Evolutionary conservation across 495 filamentous ascomycete species (phyloP), one percentile per base, ranked within the genome.

Genomic region (Penicillium turbatum): DNA sequence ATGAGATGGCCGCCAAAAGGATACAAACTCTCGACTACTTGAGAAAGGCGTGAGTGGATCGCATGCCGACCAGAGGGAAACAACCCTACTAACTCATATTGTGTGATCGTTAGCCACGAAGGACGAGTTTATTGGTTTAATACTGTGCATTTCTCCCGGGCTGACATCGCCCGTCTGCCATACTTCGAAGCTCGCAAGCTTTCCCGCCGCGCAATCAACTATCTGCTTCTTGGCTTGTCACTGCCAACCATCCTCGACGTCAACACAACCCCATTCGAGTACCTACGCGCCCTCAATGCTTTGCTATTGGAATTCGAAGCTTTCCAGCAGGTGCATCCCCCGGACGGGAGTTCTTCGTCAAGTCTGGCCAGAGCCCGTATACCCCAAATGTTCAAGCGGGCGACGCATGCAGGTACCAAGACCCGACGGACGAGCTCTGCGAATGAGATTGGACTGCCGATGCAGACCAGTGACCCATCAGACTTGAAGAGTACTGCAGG

Each of bases 51-150:
- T 95, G 71, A 70, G 87, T 80, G 42, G 7, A 38, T 36, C 6
- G 41, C 41, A 40, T 19, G 6, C 32, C 34, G 27, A 17, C 36
- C 15, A 40, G 9, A 9, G 32, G n/a, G 46, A 24, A 24, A 4
- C 2, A 24, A 24, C 41, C 26, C n/a, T 31, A 42, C 48, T 56
- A 41, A 52, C 30, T 7, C 31, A 21, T 16, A 31, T 38, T 3
- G 13, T 19, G 29, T 15, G 39, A 27, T 41, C 32, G 5, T 48
- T 61, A 96, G 90, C 19, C 88, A 96, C 59, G 90, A 95, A 73
- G 92, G 95, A 43, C 86, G 87, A 46, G 84, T 96, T 19, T 97
- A 96, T 74, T 97, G 92, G 91, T 96, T 96, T 71, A 96, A 96
- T 71, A 95, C 93, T 0, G 80, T 97, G 39, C 85, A 93, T 67